Percentiles rank a stretch among this genome's conserved stretches.
These are phyloP conservation scores for Microdochium trichocladiopsis DNA, from an alignment of 2,329 filamentous ascomycete genomes.

Conservation along the genomic window DNA sequence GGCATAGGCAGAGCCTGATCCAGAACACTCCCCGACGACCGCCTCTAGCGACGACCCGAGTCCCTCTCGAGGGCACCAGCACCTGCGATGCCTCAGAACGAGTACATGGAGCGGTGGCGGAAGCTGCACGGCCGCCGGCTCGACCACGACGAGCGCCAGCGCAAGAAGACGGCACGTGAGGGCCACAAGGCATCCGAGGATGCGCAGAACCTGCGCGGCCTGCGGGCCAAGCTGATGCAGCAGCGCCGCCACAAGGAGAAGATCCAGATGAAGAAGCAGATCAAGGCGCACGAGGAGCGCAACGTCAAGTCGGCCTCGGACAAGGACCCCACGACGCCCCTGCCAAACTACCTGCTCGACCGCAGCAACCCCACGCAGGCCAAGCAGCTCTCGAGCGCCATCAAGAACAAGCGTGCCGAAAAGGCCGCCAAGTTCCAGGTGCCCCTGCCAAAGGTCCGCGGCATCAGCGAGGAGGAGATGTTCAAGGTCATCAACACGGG, in stretches of 20 bases:
- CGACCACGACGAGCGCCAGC: conserved; percentile 81
- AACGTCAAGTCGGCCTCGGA: conserved; percentile 82
- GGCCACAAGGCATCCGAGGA: conserved; percentile 82
- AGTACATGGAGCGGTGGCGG: conserved; percentile 67
- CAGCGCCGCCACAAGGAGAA: conserved; percentile 95
- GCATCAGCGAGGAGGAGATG: conserved; percentile 94
- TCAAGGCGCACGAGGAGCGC: conserved; percentile 92
- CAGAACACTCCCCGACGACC: not conserved
- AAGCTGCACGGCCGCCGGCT: conserved; percentile 50
- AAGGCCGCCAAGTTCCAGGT: conserved; percentile 93
- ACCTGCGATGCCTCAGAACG: conserved; percentile 5
- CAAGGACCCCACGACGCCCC: conserved; percentile 71
- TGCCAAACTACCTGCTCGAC: conserved; percentile 92
- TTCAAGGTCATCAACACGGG: conserved; percentile 96
- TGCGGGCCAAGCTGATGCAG: conserved; percentile 87
- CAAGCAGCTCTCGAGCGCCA: conserved; percentile 72
- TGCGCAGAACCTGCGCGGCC: conserved; percentile 86
- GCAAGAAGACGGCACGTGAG: conserved; percentile 84
- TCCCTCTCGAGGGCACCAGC: conserved; percentile 8
- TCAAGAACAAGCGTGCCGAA: conserved; percentile 92
- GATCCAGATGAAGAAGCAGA: conserved; percentile 94
- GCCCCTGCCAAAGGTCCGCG: conserved; percentile 87
- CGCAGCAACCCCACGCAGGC: conserved; percentile 53
- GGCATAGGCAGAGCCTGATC: too few species aligned
- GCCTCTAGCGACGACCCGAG: not conserved